Conservation (phyloP, 2,329 filamentous ascomycete species). For the Pseudofabraea citricarpa region DNA sequence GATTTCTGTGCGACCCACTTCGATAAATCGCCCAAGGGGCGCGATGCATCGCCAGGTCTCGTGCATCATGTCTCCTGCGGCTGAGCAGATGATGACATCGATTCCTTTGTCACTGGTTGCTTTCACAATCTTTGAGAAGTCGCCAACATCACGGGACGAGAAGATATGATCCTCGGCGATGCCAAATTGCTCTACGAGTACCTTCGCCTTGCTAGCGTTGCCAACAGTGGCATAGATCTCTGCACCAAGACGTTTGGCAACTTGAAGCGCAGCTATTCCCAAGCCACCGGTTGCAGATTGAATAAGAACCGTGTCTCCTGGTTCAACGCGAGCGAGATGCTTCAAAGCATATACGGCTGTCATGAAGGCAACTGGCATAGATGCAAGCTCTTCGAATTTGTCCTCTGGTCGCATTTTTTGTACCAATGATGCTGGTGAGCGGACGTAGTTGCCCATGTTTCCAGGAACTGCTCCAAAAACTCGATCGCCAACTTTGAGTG, state of each 20-base stretch:
- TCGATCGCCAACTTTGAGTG: neutral
- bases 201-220: slow-evolving; percentile 2
- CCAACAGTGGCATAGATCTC: neutral
- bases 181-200: slow-evolving; percentile 20
- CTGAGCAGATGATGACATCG: slow-evolving; percentile 21
- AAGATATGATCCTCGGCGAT: slow-evolving; percentile 35
- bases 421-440: neutral
- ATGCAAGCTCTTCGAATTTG: neutral
- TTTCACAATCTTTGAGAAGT: slow-evolving; percentile 12
- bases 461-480: neutral
- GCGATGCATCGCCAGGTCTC: slow-evolving; percentile 27
- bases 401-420: neutral
- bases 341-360: neutral
- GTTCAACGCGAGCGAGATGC: neutral
- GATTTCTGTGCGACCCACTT: neutral
- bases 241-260: neutral
- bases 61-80: slow-evolving; percentile 16
- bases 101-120: slow-evolving; percentile 16
- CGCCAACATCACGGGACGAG: slow-evolving; percentile 19
- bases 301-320: neutral
- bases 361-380: neutral
- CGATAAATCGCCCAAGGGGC: slow-evolving; percentile 6
- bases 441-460: neutral
- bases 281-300: neutral
- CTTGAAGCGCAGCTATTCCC: neutral